Base-by-base conservation (phyloP, 306 rosid species). In the Myrica gale region DNA sequence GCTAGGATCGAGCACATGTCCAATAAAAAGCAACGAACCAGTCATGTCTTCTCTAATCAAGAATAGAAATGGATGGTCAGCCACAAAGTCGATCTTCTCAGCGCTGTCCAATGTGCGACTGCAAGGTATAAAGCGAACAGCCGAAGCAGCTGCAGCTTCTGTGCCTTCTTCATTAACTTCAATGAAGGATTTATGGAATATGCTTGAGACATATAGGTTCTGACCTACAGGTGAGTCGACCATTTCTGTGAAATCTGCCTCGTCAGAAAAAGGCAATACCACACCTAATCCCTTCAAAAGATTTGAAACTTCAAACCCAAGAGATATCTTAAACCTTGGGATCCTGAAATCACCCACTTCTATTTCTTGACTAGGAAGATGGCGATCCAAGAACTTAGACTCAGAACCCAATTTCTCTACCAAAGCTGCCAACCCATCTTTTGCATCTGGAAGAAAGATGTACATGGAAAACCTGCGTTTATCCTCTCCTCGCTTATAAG, bases 151-250 rank as follows among this genome's bases (percentile, higher is more conserved):
- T 6, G 93, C 97, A 23, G 98, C 97, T 84, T 90, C 89, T 19
- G 96, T 89, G 73, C 97, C 96, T 87, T 84, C 84, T 83, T 92
- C 98, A 1, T 95, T 88, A 48, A 95, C 97, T 88, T 92, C 91
- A 60, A 95, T 80, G 74, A 88, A 90, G 9, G 96, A 84, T 75
- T 88, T 87, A 0, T 92, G 93, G 71, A 73, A 83, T 73, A 90
- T 84, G 45, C 71, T 13, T 16, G 95, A 87, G 57, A 90, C 94
- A 57, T 19, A 71, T 0, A 89, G 87, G 21, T 46, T 56, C 76
- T 75, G 67, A 61, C 78, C 82, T 3, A 39, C 62, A 16, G 74
- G 74, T 9, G n/a, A n/a, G n/a, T n/a, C n/a, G n/a, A n/a, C n/a
- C n/a, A n/a, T n/a, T 85, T 88, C 91, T 6, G 91, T 85, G 82